Conservation (phyloP, 2,329 filamentous ascomycete species). For the Diaporthe ilicicola region DNA sequence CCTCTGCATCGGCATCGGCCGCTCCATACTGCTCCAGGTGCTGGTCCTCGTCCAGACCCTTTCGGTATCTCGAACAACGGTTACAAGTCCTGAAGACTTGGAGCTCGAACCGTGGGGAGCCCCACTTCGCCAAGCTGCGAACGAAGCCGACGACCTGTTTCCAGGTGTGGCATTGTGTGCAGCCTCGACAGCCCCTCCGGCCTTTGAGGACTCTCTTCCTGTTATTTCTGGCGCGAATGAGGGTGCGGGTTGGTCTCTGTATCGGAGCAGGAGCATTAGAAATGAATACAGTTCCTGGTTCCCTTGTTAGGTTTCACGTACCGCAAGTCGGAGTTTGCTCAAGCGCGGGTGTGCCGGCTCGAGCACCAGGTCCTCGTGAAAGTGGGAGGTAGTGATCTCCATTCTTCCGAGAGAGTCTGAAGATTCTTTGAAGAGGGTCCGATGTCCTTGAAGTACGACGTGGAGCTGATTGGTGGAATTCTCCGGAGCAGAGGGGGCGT, state of each 20-base stretch:
- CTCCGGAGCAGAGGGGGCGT: too few relatives aligned
- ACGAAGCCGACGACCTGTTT: neutral
- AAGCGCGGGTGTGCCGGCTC: neutral
- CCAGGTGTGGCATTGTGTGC: neutral
- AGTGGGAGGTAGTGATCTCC: neutral
- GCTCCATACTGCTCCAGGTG: neutral
- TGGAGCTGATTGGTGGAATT: too few relatives aligned
- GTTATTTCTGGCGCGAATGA: too few relatives aligned
- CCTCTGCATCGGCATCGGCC: neutral
- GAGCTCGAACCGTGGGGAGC: neutral
- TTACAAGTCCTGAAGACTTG: neutral
- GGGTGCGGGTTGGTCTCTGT: too few relatives aligned
- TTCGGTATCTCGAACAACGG: neutral
- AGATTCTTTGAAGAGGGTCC: too few relatives aligned
- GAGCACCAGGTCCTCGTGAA: rapidly evolving
- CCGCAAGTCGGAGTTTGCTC: neutral
- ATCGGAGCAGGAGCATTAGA: too few relatives aligned
- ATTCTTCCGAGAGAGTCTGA: too few relatives aligned
- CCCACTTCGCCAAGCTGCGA: neutral
- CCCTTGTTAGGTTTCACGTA: neutral
- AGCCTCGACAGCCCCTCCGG: neutral
- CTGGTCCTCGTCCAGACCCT: neutral
- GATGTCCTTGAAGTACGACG: too few relatives aligned
- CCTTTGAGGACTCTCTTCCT: neutral
- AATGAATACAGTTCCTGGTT: too few relatives aligned